Evolutionary conservation across 495 filamentous ascomycete species (phyloP).

Genomic region (Acidomyces sp.): DNA sequence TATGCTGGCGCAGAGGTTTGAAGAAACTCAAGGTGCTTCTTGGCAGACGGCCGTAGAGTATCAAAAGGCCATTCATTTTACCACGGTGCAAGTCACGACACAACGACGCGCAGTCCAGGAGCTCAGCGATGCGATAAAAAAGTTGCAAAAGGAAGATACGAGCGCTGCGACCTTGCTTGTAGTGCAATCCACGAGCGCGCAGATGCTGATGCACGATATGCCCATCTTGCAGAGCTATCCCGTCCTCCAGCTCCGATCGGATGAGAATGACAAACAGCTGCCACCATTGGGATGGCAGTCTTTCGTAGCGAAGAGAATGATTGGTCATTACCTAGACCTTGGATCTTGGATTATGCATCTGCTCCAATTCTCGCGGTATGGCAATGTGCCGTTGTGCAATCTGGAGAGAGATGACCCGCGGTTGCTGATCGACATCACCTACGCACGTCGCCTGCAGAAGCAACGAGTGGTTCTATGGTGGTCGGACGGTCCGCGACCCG

Average conservation of each 20-base stretch:
- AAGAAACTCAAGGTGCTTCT: conserved; percentile 51
- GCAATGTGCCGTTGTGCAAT: conserved; percentile 89
- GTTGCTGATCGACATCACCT: conserved; percentile 90
- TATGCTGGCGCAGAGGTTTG: conserved; percentile 46
- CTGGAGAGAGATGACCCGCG: conserved; percentile 85
- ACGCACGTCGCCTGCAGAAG: conserved; percentile 76
- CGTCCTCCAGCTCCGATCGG: conserved; percentile 62
- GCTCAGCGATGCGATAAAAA: conserved; percentile 71
- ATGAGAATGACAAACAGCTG: conserved; percentile 71
- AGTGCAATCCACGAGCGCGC: conserved; percentile 77
- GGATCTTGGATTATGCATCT: conserved; percentile 87
- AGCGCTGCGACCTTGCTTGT: conserved; percentile 62
- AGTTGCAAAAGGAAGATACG: conserved; percentile 70
- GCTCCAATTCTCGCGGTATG: conserved; percentile 74
- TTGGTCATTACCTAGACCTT: conserved; percentile 79
- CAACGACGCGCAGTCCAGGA: conserved; percentile 78
- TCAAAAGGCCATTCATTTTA: conserved; percentile 77
- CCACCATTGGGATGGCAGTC: conserved; percentile 90
- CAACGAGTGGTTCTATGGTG: conserved; percentile 98
- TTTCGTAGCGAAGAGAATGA: conserved; percentile 72
- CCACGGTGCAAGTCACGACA: conserved; percentile 73
- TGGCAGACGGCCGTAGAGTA: conserved; percentile 76
- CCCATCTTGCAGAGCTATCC: conserved; percentile 77
- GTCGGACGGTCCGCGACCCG: conserved; percentile 71
- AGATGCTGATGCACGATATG: conserved; percentile 68